Conservation (phyloP, 768 basidiomycete species). For the Mycena leptocephala region DNA sequence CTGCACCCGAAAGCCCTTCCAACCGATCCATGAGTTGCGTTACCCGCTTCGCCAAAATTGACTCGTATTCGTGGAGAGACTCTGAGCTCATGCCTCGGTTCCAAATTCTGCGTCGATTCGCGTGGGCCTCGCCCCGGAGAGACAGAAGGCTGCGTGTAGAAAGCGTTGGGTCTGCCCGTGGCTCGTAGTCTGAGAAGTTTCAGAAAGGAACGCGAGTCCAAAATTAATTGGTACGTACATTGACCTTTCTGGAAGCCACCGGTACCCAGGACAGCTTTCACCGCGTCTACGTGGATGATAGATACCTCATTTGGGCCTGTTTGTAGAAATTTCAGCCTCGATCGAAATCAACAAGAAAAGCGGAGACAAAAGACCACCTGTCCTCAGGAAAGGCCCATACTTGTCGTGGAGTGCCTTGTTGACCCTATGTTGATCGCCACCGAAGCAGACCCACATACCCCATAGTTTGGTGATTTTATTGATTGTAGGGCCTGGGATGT, state of each 20-base stretch:
- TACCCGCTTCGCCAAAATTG: conserved; percentile 53
- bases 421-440: conserved; percentile 48
- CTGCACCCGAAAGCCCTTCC: conserved; percentile 26
- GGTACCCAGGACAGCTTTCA: conserved; percentile 30
- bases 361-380: conserved; percentile 39
- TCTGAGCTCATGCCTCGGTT: conserved; percentile 62
- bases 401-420: conserved; percentile 50
- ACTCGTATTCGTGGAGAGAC: conserved; percentile 64
- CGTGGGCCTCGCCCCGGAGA: conserved; percentile 48
- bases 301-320: conserved; percentile 35
- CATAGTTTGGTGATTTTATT: conserved; percentile 48
- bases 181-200: conserved; percentile 17
- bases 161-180: conserved; percentile 12
- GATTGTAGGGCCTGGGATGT: conserved; percentile 50
- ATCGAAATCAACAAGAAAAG: not conserved
- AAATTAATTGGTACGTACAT: conserved; percentile 9
- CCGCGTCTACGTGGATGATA: conserved; percentile 33
- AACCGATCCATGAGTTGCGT: conserved; percentile 59
- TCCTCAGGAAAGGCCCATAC: conserved; percentile 56
- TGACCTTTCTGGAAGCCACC: conserved; percentile 31
- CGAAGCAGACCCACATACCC: conserved; percentile 38
- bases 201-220: not conserved
- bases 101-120: conserved; percentile 64
- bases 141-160: conserved; percentile 12
- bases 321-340: not conserved